A percentile compares a stretch with the other conserved stretches of the same genome.
These are phyloP conservation scores for Penicillium occitanis DNA, from an alignment of 2,329 filamentous ascomycete genomes.

Conservation along the genomic window DNA sequence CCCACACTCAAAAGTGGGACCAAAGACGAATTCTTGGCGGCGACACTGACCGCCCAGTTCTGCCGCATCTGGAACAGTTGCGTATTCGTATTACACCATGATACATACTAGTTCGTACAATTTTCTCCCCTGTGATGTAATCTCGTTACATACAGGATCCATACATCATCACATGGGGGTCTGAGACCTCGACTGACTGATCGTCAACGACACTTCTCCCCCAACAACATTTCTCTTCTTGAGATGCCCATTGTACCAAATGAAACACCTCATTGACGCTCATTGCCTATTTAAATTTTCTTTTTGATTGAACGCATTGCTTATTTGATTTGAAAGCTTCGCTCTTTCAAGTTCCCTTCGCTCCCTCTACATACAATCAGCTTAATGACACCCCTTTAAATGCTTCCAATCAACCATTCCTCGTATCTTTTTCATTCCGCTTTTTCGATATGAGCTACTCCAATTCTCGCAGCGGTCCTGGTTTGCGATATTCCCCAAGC, in stretches of 20 bases:
- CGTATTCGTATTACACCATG: background rate
- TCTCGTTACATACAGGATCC: background rate
- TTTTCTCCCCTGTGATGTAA: background rate
- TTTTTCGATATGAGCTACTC: conserved; percentile 35
- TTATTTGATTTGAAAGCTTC: background rate
- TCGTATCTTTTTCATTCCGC: background rate
- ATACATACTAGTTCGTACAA: background rate
- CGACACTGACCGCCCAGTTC: conserved; percentile 14
- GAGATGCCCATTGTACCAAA: background rate
- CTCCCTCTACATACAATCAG: background rate
- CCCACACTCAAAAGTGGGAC: conserved; percentile 16
- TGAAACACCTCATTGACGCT: background rate
- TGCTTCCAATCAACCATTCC: background rate
- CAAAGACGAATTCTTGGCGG: conserved; percentile 14
- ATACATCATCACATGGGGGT: conserved; percentile 2
- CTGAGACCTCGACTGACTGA: conserved; percentile 1
- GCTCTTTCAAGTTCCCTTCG: background rate
- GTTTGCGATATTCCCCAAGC: conserved; percentile 29
- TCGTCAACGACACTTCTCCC: background rate
- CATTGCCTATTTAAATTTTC: background rate
- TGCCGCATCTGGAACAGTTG: background rate
- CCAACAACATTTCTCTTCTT: background rate
- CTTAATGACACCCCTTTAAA: conserved; percentile 15
- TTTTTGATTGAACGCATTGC: background rate
- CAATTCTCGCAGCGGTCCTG: conserved; percentile 31